phyloP scores from a whole-genome alignment of 1,284 basidiomycete species.

The Neolentinus lepideus region DNA sequence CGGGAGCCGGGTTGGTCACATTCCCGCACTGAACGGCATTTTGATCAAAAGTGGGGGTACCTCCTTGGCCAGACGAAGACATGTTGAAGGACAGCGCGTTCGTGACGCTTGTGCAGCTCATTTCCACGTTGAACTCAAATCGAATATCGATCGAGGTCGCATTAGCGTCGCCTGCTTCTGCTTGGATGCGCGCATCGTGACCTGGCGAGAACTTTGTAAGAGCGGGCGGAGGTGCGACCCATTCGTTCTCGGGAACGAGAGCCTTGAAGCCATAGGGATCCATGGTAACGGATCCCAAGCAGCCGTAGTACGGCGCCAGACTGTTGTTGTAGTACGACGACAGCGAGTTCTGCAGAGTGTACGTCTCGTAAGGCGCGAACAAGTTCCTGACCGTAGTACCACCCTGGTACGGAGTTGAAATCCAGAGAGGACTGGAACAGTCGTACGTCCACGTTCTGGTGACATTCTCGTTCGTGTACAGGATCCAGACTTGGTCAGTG shows the following conservation, averaged over 20 bases:
- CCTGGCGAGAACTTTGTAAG: constrained; percentile 78
- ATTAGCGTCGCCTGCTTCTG: constrained; percentile 40
- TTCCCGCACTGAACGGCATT: constrained; percentile 38
- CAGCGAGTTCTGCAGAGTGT: constrained; percentile 56
- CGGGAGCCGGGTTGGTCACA: constrained; percentile 37
- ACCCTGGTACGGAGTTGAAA: constrained; percentile 67
- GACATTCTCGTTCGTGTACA: constrained; percentile 80
- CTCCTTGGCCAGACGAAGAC: constrained; percentile 61
- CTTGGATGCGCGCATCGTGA: constrained; percentile 71
- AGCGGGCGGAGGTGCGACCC: constrained; percentile 64
- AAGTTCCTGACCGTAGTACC: constrained; percentile 65
- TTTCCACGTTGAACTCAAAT: constrained; percentile 71
- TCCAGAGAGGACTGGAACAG: constrained; percentile 57
- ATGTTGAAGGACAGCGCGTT: constrained; percentile 56
- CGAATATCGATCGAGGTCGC: constrained; percentile 58
- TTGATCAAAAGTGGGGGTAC: constrained; percentile 39
- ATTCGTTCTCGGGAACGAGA: constrained; percentile 61
- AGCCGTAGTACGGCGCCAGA: constrained; percentile 63
- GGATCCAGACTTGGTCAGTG: constrained; percentile 68
- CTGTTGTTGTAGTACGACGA: constrained; percentile 52
- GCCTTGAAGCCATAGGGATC: constrained; percentile 77
- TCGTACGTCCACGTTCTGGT: constrained; percentile 58
- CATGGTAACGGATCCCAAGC: constrained; percentile 59
- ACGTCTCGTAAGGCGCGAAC: constrained; percentile 77
- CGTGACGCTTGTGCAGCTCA: constrained; percentile 70